Percentiles rank a stretch among this genome's conserved stretches.
These are phyloP conservation scores for Pinus albicaulis DNA, from an alignment of 75 land plant genomes.

Conservation along the genomic window DNA sequence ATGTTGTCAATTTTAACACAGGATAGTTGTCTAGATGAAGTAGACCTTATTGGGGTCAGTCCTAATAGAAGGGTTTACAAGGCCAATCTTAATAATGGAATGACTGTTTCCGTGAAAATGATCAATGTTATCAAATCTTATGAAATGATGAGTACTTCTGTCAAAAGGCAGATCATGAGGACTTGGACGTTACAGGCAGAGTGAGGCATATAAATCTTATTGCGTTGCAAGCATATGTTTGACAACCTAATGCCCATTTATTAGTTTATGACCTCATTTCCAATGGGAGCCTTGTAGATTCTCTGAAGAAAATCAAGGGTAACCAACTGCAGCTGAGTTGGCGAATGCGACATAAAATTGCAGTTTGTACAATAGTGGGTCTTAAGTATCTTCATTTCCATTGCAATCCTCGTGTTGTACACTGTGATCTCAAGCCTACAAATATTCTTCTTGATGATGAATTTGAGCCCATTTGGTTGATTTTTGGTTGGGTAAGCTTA, in stretches of 20 bases:
- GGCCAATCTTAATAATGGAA: conserved; percentile 43
- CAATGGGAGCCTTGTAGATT: conserved; percentile 54
- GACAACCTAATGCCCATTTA: conserved; percentile 29
- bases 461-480: conserved; percentile 62
- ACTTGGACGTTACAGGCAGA: conserved; percentile 46
- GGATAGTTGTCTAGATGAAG: conserved; percentile 21
- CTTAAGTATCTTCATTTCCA: conserved; percentile 58
- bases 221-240: conserved; percentile 53
- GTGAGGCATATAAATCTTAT: conserved; percentile 57
- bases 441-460: conserved; percentile 64
- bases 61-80: conserved; percentile 50
- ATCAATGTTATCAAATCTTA: conserved; percentile 29
- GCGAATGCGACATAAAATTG: conserved; percentile 53
- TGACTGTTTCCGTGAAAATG: conserved; percentile 52
- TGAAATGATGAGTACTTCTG: conserved; percentile 15
- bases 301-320: conserved; percentile 34
- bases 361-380: conserved; percentile 58
- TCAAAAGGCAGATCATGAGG: conserved; percentile 42
- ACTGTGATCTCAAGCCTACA: conserved; percentile 51
- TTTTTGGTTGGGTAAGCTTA: conserved; percentile 47
- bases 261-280: conserved; percentile 59
- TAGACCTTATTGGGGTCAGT: conserved; percentile 36
- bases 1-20: conserved; percentile 29
- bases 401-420: conserved; percentile 43
- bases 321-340: conserved; percentile 43